Base-by-base conservation (phyloP, 208 protist genomes). In the Porcisia deanei region DNA sequence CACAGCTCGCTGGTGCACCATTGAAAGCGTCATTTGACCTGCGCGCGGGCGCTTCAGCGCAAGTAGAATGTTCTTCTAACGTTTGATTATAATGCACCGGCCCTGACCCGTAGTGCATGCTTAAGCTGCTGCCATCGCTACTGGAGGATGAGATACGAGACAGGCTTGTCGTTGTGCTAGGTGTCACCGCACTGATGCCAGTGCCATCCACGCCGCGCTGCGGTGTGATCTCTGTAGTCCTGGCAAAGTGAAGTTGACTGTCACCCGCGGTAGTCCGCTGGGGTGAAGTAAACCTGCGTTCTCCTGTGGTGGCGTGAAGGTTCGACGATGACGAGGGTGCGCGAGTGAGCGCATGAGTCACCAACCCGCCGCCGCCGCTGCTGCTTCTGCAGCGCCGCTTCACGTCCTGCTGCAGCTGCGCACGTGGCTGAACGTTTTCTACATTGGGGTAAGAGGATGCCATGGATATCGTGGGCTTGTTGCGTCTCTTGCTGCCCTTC, bases 111-210 rank as follows among this genome's bases (percentile, higher is more conserved):
- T 41, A 61, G 39, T 55, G 66, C 54, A 65, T n/a, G 57, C 20
- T 75, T 8, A 43, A 30, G 69, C 34, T 45, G 49, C 37, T 75
- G 58, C 25, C 41, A 64, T 66, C 20, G 39, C 61, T 66, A 41
- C 71, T 75, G 71, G 57, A 55, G 14, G 43, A 75, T 25, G 30
- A 75, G 71, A 75, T 49, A 43, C 71, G 71, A 8, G 71, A 75
- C 6, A 47, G 43, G 25, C 22, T 75, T 14, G 2, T 43, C 25
- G n/a, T 53, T 2, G 20, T 7, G 37, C n/a, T 30, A 25, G 58
- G 8, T 52, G 16, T 22, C 58, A 14, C 45, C 53, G 41, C 37
- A 47, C 20, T 22, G 54, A 16, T 49, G 43, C 2, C n/a, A 47
- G 68, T 39, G 63, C 12, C 22, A 71, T 37, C 43, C 45, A 8